These are phyloP conservation scores for Kwoniella dejecticola DNA, from an alignment of 768 basidiomycete genomes.

Conservation along the genomic window DNA sequence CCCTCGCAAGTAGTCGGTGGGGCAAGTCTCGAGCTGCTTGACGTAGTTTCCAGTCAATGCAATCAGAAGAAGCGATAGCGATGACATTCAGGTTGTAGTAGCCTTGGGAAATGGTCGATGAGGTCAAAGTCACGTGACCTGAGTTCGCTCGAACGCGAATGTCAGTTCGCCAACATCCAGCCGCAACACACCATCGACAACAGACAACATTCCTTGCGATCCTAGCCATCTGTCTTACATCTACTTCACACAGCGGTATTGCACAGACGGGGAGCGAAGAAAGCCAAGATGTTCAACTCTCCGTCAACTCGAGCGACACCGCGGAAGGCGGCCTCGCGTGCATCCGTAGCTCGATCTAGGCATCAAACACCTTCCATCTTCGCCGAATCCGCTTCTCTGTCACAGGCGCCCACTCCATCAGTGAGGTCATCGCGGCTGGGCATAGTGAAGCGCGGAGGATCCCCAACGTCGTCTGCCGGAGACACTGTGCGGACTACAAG, in stretches of 20 bases:
- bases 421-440: conserved; percentile 20
- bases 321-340: conserved; percentile 15
- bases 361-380: conserved; percentile 33
- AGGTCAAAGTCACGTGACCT: too few relatives aligned
- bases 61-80: too few relatives aligned
- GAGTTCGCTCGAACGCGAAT: too few relatives aligned
- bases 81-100: too few relatives aligned
- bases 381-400: conserved; percentile 27
- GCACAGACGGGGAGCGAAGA: too few relatives aligned
- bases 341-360: conserved; percentile 23
- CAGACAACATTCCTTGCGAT: too few relatives aligned
- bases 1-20: too few relatives aligned
- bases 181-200: too few relatives aligned
- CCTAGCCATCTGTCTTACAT: not conserved
- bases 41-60: too few relatives aligned
- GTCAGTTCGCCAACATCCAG: too few relatives aligned
- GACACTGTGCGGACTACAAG: conserved; percentile 36
- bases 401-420: conserved; percentile 32
- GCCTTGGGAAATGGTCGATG: too few relatives aligned
- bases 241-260: not conserved
- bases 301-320: conserved; percentile 40
- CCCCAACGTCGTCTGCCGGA: conserved; percentile 42
- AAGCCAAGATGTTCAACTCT: conserved; percentile 49
- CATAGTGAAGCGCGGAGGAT: conserved; percentile 16
- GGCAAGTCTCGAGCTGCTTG: too few relatives aligned